Evolutionary conservation across 2,329 filamentous ascomycete species (phyloP).

Genomic region (Xylariaceae sp.): DNA sequence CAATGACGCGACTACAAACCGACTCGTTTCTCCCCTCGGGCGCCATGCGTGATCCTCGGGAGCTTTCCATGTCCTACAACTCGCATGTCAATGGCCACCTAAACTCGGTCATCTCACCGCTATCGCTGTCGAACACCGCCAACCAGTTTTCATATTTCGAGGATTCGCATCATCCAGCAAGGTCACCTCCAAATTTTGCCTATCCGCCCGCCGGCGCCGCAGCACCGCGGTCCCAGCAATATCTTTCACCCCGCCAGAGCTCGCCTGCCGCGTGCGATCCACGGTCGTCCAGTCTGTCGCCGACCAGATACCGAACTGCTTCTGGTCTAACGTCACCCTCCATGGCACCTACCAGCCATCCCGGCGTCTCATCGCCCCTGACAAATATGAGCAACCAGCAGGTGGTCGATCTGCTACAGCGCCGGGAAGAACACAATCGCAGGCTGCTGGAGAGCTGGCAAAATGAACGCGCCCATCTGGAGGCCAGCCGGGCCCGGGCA

Average conservation of each 20-base stretch:
- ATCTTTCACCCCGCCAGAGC: slow-evolving; percentile 18
- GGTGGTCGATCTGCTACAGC: slow-evolving; percentile 16
- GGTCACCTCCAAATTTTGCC: slow-evolving; percentile 14
- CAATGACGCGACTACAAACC: slow-evolving; percentile 34
- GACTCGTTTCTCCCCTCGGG: slow-evolving; percentile 36
- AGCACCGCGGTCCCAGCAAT: slow-evolving; percentile 13
- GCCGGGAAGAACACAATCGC: slow-evolving; percentile 20
- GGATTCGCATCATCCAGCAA: slow-evolving; percentile 15
- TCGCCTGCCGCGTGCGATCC: slow-evolving; percentile 15
- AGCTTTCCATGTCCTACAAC: slow-evolving; percentile 19
- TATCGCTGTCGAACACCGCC: slow-evolving; percentile 29
- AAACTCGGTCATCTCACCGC: slow-evolving; percentile 32
- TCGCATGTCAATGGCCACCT: slow-evolving; percentile 20
- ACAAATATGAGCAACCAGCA: slow-evolving; percentile 14
- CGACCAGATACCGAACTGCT: slow-evolving; percentile 14
- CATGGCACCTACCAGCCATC: slow-evolving; percentile 8
- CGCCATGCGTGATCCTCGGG: slow-evolving; percentile 26
- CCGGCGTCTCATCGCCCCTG: slow-evolving; percentile 11
- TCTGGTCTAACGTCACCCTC: slow-evolving; percentile 17
- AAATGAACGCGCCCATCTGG: slow-evolving; percentile 44
- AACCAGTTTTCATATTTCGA: slow-evolving; percentile 31
- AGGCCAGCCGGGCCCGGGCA: slow-evolving; percentile 44
- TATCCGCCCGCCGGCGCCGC: slow-evolving; percentile 14
- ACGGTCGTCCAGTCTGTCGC: slow-evolving; percentile 26
- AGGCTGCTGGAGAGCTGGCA: slow-evolving; percentile 41